Conservation (phyloP, 2,329 filamentous ascomycete species). For the Chaetomium globosum region DNA sequence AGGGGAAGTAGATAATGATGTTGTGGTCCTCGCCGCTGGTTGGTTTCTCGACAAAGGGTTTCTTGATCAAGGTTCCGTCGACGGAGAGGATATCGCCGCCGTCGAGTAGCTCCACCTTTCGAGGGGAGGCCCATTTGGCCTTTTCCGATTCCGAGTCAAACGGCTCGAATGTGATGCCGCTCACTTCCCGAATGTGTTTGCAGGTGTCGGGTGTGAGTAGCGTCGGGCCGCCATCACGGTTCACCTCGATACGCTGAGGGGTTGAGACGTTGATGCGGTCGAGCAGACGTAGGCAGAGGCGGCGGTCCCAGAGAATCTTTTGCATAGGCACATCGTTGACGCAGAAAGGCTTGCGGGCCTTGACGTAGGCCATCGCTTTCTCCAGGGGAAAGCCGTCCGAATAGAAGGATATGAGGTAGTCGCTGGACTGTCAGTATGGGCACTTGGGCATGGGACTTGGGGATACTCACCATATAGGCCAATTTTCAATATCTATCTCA, state of each 20-base stretch:
- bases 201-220: conserved; percentile 78
- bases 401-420: conserved; percentile 97
- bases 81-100: conserved; percentile 86
- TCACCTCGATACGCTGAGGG: conserved; percentile 85
- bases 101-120: conserved; percentile 81
- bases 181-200: conserved; percentile 76
- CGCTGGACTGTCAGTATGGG: conserved; percentile 48
- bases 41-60: conserved; percentile 97
- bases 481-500: conserved; percentile 77
- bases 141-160: conserved; percentile 65
- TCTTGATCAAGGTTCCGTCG: conserved; percentile 77
- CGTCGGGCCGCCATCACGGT: conserved; percentile 83
- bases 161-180: conserved; percentile 74
- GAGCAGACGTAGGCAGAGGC: conserved; percentile 83
- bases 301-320: conserved; percentile 92
- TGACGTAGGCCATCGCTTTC: conserved; percentile 94
- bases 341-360: conserved; percentile 90
- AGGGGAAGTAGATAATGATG: conserved; percentile 95
- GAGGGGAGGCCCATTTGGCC: conserved; percentile 55
- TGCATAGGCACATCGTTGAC: conserved; percentile 98
- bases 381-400: conserved; percentile 96
- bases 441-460: background rate
- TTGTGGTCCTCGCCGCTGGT: conserved; percentile 99
- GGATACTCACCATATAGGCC: conserved; percentile 74
- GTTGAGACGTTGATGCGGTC: conserved; percentile 90